Percentiles rank a stretch among this genome's conserved stretches.
phyloP scores from a whole-genome alignment of 768 basidiomycete species.

The Tulasnella sp. region DNA sequence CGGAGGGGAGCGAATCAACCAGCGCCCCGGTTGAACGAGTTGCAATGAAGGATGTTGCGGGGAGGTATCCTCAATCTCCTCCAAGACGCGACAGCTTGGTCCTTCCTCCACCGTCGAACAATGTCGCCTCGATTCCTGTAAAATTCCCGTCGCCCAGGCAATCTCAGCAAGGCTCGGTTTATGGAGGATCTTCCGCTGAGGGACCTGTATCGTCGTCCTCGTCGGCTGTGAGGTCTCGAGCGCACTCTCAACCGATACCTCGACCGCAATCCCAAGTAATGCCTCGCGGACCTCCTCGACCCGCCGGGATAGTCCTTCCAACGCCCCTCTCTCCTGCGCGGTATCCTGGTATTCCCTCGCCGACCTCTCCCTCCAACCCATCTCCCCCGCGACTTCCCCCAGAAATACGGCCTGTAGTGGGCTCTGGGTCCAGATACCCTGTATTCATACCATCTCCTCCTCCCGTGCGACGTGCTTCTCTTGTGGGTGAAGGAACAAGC shows the following conservation, averaged over 20 bases:
- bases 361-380: neutral
- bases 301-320: constrained; percentile 20
- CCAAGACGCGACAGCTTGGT: neutral
- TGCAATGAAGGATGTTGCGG: neutral
- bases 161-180: constrained; percentile 23
- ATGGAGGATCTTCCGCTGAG: constrained; percentile 22
- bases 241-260: neutral
- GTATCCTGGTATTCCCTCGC: constrained; percentile 7
- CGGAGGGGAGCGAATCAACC: neutral
- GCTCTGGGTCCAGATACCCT: neutral
- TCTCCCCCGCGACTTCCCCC: neutral
- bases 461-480: neutral
- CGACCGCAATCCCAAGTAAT: neutral
- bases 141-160: neutral
- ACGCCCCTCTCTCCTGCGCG: constrained; percentile 23
- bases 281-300: neutral
- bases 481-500: neutral
- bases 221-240: constrained; percentile 13
- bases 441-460: neutral
- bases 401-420: neutral
- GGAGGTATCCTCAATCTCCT: neutral
- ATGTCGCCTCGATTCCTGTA: neutral
- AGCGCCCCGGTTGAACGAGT: neutral
- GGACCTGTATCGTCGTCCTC: constrained; percentile 6
- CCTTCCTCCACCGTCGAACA: neutral